Conservation (phyloP, 805 yeast genomes). For the Metschnikowia proteae region DNA sequence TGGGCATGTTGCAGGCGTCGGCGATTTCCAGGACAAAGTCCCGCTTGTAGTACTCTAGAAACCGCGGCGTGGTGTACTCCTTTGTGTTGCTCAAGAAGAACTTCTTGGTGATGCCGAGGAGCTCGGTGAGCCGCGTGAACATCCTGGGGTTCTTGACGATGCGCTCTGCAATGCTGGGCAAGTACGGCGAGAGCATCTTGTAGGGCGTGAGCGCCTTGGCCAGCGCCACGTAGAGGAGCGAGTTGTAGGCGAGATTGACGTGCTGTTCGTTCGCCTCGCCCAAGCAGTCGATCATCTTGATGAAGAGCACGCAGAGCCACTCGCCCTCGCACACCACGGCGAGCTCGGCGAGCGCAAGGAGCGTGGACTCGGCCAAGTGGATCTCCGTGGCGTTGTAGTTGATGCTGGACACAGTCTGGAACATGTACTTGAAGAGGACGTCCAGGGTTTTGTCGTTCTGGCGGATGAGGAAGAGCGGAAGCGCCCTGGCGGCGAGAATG, state of each 20-base stretch:
- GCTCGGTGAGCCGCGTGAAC: constrained; percentile 56
- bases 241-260: constrained; percentile 64
- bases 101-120: constrained; percentile 58
- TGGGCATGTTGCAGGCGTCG: constrained; percentile 41
- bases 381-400: constrained; percentile 22
- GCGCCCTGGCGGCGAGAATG: constrained; percentile 45
- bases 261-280: constrained; percentile 64
- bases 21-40: constrained; percentile 66
- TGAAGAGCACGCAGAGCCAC: constrained; percentile 58
- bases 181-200: constrained; percentile 73
- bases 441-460: constrained; percentile 36
- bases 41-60: constrained; percentile 61
- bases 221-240: constrained; percentile 55
- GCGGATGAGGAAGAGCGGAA: constrained; percentile 50
- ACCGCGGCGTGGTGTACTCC: constrained; percentile 70
- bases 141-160: constrained; percentile 58
- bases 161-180: constrained; percentile 65
- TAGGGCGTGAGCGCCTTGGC: constrained; percentile 64
- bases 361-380: constrained; percentile 55
- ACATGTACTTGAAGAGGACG: constrained; percentile 42
- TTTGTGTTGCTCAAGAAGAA: constrained; percentile 67
- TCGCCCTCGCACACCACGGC: constrained; percentile 64
- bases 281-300: constrained; percentile 62
- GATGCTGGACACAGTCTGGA: constrained; percentile 41
- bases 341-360: constrained; percentile 60